Base-by-base conservation (phyloP, 2,329 filamentous ascomycete genomes). In the Talaromyces sp. region DNA sequence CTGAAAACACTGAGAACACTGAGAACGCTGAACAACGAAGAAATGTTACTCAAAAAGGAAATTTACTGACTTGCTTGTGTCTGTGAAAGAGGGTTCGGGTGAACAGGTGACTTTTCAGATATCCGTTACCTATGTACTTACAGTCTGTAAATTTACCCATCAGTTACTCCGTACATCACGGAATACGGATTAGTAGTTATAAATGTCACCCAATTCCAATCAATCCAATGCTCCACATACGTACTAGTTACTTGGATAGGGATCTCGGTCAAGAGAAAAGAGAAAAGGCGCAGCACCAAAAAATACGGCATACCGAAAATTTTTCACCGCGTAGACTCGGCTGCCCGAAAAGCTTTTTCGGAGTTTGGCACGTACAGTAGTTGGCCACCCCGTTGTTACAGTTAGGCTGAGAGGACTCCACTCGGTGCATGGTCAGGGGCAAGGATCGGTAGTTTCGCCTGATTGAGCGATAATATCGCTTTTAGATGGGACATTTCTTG, bases 251-350 rank as follows among this genome's bases (percentile, higher is more conserved):
- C n/a, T 39, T 9, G 5, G 48, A 37, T 36, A 39, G 13, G 21
- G 19, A 15, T 7, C 2, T 15, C n/a, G 21, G 31, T 9, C 6
- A 28, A 28, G 13, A 21, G 17, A 52, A 56, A 56, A 39, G 35
- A 56, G 22, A 13, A 11, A 40, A n/a, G n/a, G n/a, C n/a, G n/a
- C n/a, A n/a, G n/a, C n/a, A n/a, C 36, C 5, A 46, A 40, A 5
- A 48, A 50, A 31, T 21, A 33, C 54, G 54, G 54, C 54, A 56
- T 56, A 33, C 54, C 54, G 54, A 56, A 21, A 28, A 21, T 15
- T 7, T 17, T 13, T 9, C 25, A n/a, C n/a, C 7, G 22, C 17
- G 13, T 21, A 22, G 25, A 56, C 21, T 56, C 54, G 54, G 54
- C 54, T 55, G 40, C 53, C 53, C 53, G 53, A 55, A 25, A 21